These are phyloP conservation scores for Termitomyces sp. DNA, from an alignment of 768 basidiomycete species.

Conservation along the genomic window DNA sequence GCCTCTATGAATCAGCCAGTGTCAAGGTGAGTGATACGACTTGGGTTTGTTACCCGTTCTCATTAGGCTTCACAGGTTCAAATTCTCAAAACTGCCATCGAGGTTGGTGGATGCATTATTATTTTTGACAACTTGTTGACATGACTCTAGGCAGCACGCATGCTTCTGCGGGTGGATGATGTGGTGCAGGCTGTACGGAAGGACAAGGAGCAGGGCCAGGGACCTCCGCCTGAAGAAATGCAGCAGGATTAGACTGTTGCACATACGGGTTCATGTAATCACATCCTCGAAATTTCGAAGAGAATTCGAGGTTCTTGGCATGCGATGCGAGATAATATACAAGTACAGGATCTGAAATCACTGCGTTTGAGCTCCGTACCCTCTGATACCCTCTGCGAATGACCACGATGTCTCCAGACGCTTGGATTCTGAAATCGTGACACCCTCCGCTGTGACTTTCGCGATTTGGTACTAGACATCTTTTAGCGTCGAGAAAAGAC, in stretches of 20 bases:
- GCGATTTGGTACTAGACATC: conserved; percentile 87
- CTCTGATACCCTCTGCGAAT: conserved; percentile 90
- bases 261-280: background rate
- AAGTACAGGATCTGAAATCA: conserved; percentile 29
- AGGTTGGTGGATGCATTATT: conserved; percentile 41
- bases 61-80: conserved; percentile 58
- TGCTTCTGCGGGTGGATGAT: conserved; percentile 90
- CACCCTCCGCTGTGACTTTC: conserved; percentile 74
- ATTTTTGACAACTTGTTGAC: background rate
- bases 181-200: conserved; percentile 87
- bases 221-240: conserved; percentile 58
- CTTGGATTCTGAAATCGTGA: conserved; percentile 75
- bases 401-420: conserved; percentile 79
- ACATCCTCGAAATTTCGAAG: background rate
- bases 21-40: conserved; percentile 62
- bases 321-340: conserved; percentile 9
- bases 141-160: conserved; percentile 66
- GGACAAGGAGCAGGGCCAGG: conserved; percentile 55
- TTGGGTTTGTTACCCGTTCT: background rate
- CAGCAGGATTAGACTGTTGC: conserved; percentile 9
- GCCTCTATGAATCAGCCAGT: conserved; percentile 91
- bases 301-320: background rate
- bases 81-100: conserved; percentile 95
- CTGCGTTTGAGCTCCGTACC: conserved; percentile 91
- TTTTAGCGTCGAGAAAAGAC: background rate